Evolutionary conservation across 768 basidiomycete genomes (phyloP).

Genomic region (Collybia sordida): DNA sequence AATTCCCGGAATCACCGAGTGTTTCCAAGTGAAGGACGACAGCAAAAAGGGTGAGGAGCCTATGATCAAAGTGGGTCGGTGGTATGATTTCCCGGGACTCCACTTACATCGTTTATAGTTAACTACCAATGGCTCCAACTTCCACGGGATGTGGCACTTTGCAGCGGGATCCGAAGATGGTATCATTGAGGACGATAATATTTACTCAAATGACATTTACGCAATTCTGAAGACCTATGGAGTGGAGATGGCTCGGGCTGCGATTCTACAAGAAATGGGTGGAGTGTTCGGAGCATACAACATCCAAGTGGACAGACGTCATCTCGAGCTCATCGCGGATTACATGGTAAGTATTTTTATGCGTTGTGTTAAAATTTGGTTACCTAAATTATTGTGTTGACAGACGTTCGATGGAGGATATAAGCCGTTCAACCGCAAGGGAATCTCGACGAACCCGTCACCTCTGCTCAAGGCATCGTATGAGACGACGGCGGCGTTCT

Average conservation of each 20-base stretch:
- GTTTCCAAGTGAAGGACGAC: constrained; percentile 73
- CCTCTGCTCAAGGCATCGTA: constrained; percentile 96
- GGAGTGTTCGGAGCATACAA: constrained; percentile 93
- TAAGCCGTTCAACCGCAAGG: constrained; percentile 97
- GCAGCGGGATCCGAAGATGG: constrained; percentile 48
- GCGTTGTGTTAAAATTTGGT: neutral
- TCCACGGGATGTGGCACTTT: constrained; percentile 85
- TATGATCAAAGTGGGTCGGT: constrained; percentile 44
- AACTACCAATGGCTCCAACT: constrained; percentile 92
- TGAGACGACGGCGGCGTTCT: constrained; percentile 91
- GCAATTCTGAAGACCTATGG: constrained; percentile 91
- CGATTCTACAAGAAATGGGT: constrained; percentile 89
- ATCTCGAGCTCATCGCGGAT: constrained; percentile 96
- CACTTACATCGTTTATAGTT: constrained; percentile 42
- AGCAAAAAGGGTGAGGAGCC: constrained; percentile 47
- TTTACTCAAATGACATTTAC: constrained; percentile 95
- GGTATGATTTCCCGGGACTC: neutral
- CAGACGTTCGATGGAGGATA: constrained; percentile 98
- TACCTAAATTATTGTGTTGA: neutral
- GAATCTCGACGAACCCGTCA: constrained; percentile 91
- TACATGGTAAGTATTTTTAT: constrained; percentile 81
- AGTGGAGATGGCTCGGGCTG: constrained; percentile 92
- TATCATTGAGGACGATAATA: constrained; percentile 72
- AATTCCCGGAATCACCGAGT: constrained; percentile 85
- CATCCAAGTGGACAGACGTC: constrained; percentile 91